Conservation (phyloP, 345 rosid genomes). For the Aquilaria sinensis region DNA sequence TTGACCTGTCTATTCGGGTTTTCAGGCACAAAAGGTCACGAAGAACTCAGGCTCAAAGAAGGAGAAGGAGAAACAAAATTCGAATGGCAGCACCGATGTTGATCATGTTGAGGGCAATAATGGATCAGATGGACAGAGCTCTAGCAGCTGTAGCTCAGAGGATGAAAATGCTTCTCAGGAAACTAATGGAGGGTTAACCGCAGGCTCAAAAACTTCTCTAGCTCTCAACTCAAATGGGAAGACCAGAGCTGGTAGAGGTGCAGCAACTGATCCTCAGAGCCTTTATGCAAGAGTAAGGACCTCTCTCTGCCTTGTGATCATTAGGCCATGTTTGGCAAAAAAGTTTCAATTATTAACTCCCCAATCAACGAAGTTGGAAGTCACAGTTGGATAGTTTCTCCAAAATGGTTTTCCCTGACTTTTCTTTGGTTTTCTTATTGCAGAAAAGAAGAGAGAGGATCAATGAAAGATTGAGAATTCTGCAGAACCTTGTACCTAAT, state of each 20-base stretch:
- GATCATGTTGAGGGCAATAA: constrained; percentile 19
- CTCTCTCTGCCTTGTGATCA: neutral
- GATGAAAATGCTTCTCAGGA: constrained; percentile 55
- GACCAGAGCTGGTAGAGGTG: constrained; percentile 65
- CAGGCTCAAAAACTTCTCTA: constrained; percentile 24
- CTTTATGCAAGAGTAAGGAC: constrained; percentile 77
- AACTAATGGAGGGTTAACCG: constrained; percentile 18
- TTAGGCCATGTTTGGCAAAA: no score
- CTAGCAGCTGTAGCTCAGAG: constrained; percentile 50
- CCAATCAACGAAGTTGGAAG: no score
- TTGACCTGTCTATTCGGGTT: neutral
- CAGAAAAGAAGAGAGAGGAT: constrained; percentile 93
- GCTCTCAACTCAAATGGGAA: constrained; percentile 49
- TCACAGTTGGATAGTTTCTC: neutral
- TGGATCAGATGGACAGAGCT: constrained; percentile 46
- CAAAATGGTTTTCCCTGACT: neutral
- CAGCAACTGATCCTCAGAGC: constrained; percentile 98
- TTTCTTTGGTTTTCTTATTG: constrained; percentile 1
- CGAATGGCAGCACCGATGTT: constrained; percentile 21
- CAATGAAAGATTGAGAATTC: constrained; percentile 63
- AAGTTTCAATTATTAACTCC: no score
- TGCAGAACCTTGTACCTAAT: constrained; percentile 86
- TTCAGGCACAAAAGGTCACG: constrained; percentile 25
- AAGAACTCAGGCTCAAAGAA: constrained; percentile 31
- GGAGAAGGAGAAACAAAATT: constrained; percentile 25